phyloP scores from a whole-genome alignment of 2,329 filamentous ascomycete species.

The Aspergillus jensenii region DNA sequence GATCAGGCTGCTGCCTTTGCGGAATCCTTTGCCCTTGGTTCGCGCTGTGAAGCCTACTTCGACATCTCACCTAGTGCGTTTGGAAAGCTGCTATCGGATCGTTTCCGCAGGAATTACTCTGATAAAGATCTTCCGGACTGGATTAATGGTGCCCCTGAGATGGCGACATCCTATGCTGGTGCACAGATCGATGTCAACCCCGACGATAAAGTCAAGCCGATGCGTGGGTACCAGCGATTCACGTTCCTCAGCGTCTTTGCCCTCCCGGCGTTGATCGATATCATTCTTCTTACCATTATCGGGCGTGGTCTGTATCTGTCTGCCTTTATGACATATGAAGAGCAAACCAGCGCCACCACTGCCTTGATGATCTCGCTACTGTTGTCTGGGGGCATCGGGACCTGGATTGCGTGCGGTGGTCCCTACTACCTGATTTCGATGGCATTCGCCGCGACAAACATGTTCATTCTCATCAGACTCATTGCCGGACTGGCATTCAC shows the following conservation, averaged over 20 bases:
- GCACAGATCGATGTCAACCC: constrained; percentile 55
- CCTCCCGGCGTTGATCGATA: constrained; percentile 62
- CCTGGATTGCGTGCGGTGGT: constrained; percentile 63
- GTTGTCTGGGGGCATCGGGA: constrained; percentile 60
- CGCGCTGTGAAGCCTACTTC: constrained; percentile 63
- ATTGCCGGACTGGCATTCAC: constrained; percentile 53
- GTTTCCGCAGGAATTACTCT: constrained; percentile 47
- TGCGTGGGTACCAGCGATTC: constrained; percentile 52
- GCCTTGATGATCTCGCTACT: constrained; percentile 60
- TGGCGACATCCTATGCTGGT: constrained; percentile 53
- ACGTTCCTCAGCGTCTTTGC: constrained; percentile 63
- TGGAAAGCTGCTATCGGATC: constrained; percentile 43
- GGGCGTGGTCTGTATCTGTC: constrained; percentile 63
- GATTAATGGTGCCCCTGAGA: constrained; percentile 50
- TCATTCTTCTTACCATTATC: constrained; percentile 58
- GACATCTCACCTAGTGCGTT: constrained; percentile 54
- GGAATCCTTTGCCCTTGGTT: constrained; percentile 63
- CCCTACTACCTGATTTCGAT: constrained; percentile 61
- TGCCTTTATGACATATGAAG: constrained; percentile 52
- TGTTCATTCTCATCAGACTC: constrained; percentile 56
- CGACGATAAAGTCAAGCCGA: constrained; percentile 42
- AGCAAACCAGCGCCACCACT: constrained; percentile 55
- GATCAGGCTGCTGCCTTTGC: constrained; percentile 65
- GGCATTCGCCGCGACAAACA: constrained; percentile 56
- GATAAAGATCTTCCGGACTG: constrained; percentile 51